phyloP scores from a whole-genome alignment of 1,139 yeast genomes.

The Keqinozyma sinolaborantium region DNA sequence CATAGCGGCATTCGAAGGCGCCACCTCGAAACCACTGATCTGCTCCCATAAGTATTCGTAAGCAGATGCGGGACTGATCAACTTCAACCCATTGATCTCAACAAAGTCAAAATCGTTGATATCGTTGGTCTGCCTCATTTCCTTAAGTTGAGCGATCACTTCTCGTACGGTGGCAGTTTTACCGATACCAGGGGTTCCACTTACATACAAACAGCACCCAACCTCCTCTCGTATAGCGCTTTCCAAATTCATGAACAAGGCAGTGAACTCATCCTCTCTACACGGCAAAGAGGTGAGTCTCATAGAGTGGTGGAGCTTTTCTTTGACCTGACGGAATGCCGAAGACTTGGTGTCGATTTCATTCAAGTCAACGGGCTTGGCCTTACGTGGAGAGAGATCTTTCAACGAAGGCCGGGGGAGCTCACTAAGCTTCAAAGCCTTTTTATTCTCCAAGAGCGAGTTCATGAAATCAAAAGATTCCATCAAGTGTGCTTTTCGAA shows the following conservation, averaged over 20 bases:
- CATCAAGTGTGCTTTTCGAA: slow-evolving; percentile 4
- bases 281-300: slow-evolving; percentile 73
- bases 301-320: slow-evolving; percentile 61
- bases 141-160: slow-evolving; percentile 66
- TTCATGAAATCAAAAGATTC: slow-evolving; percentile 10
- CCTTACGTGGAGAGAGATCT: slow-evolving; percentile 5
- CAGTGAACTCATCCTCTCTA: slow-evolving; percentile 81
- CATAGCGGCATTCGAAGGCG: slow-evolving; percentile 58
- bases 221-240: slow-evolving; percentile 67
- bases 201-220: slow-evolving; percentile 84
- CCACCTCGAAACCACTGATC: slow-evolving; percentile 58
- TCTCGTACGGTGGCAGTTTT: slow-evolving; percentile 92
- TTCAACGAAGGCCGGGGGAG: slow-evolving; percentile 8
- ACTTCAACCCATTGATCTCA: slow-evolving; percentile 88
- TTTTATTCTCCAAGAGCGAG: slow-evolving; percentile 7
- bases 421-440: slow-evolving; percentile 1
- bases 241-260: slow-evolving; percentile 68
- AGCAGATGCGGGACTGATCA: slow-evolving; percentile 80
- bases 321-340: slow-evolving; percentile 54
- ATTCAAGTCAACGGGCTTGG: slow-evolving; percentile 7
- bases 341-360: slow-evolving; percentile 26
- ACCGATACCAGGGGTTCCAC: slow-evolving; percentile 99
- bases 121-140: slow-evolving; percentile 41
- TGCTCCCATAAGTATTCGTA: slow-evolving; percentile 82
- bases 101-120: slow-evolving; percentile 63